phyloP scores from a whole-genome alignment of 352 stramenopile species.

The Phytopythium delawarense region DNA sequence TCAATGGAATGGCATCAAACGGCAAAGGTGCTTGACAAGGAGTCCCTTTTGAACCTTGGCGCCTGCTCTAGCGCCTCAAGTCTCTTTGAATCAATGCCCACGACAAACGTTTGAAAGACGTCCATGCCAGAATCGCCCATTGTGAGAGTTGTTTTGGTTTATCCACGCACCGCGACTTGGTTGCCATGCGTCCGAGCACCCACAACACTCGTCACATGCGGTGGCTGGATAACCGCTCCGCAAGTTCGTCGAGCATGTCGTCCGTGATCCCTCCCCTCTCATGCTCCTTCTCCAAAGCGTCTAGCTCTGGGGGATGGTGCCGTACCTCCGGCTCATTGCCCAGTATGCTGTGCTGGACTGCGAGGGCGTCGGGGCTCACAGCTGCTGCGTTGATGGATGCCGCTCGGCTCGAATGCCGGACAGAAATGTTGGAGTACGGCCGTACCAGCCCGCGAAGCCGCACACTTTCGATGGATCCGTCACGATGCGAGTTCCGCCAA shows the following conservation, averaged over 20 bases:
- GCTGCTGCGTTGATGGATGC: conserved; percentile 22
- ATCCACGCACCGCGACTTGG: no score
- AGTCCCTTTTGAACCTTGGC: no score
- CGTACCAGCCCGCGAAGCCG: conserved; percentile 31
- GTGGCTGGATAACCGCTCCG: conserved; percentile 2
- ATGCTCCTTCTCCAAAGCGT: not conserved
- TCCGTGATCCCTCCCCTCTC: conserved; percentile 4
- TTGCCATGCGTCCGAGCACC: not conserved
- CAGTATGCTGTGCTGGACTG: conserved; percentile 18
- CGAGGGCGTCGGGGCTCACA: conserved; percentile 17
- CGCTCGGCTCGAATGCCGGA: conserved; percentile 25
- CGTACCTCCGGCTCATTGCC: conserved; percentile 18
- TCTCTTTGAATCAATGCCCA: no score
- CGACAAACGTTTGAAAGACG: no score
- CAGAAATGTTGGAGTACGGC: conserved; percentile 1
- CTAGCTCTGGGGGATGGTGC: not conserved
- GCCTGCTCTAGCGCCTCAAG: no score
- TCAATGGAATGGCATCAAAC: no score
- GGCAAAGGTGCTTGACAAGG: no score
- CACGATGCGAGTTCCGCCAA: conserved; percentile 44
- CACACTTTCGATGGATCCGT: conserved; percentile 30
- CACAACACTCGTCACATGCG: not conserved
- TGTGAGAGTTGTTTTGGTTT: no score
- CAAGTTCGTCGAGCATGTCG: conserved; percentile 7
- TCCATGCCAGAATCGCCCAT: no score